phyloP scores from a whole-genome alignment of 176 grass and related monocot genomes.

The Oropetium thomaeum region DNA sequence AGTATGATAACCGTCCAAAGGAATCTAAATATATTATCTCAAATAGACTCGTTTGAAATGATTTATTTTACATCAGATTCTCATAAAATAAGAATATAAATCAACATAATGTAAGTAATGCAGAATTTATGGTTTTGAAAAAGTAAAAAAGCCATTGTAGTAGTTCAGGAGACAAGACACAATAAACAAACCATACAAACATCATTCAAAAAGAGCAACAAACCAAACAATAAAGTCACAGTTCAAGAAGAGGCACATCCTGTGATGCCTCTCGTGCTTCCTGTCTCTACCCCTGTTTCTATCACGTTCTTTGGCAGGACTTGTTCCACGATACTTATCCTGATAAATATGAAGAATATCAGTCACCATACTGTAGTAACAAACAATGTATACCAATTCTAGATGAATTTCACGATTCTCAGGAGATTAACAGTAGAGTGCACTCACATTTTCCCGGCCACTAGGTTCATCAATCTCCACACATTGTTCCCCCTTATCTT shows the following conservation, averaged over 20 bases:
- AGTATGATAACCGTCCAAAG: not conserved
- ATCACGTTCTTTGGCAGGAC: slow-evolving; percentile 62
- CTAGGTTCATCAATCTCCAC: slow-evolving; percentile 68
- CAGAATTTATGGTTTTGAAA: no score
- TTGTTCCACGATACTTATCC: slow-evolving; percentile 73
- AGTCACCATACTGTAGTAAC: not conserved
- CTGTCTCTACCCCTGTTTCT: slow-evolving; percentile 53
- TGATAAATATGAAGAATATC: slow-evolving; percentile 29
- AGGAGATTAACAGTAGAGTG: not conserved
- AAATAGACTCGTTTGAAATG: no score
- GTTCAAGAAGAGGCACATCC: slow-evolving; percentile 39
- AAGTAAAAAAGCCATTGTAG: no score
- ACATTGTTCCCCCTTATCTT: slow-evolving; percentile 63
- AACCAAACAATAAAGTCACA: not conserved
- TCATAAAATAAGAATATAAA: not conserved
- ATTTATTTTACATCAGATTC: not conserved
- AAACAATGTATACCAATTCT: not conserved
- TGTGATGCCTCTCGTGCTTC: slow-evolving; percentile 60
- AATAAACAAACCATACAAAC: not conserved
- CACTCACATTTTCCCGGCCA: slow-evolving; percentile 53
- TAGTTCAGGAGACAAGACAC: slow-evolving; percentile 8
- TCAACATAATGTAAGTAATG: no score
- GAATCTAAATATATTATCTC: not conserved
- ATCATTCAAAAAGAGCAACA: not conserved
- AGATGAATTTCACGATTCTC: not conserved